phyloP scores from a whole-genome alignment of 1,284 basidiomycete genomes.

The Puccinia triticina region DNA sequence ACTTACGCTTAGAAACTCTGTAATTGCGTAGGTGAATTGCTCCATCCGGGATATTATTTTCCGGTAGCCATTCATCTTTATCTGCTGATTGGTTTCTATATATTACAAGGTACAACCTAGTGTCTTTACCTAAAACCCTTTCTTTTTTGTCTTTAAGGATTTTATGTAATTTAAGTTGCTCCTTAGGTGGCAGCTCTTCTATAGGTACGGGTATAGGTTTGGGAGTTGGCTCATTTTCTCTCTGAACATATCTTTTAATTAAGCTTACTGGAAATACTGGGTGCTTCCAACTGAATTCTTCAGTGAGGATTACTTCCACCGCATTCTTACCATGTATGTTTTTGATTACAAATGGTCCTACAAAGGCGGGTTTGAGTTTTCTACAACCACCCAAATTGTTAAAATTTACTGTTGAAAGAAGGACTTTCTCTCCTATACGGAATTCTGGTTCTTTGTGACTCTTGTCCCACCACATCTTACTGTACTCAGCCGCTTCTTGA shows the following conservation, averaged over 20 bases:
- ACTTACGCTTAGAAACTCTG: no score
- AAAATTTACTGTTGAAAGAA: background rate
- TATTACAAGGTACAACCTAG: no score
- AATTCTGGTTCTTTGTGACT: conserved; percentile 1
- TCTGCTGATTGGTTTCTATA: no score
- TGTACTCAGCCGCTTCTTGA: background rate
- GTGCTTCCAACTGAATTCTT: background rate
- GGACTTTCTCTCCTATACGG: background rate
- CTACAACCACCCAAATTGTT: background rate
- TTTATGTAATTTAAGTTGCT: no score
- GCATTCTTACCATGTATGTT: background rate
- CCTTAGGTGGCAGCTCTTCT: no score
- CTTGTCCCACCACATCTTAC: background rate
- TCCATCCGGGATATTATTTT: no score
- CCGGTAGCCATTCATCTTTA: no score
- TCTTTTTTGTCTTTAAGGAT: no score
- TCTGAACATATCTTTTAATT: background rate
- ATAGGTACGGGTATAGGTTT: no score
- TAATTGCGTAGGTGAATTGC: no score
- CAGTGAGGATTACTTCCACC: background rate
- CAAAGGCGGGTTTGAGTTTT: background rate
- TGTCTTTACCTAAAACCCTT: no score
- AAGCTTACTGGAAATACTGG: background rate
- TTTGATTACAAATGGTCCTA: background rate
- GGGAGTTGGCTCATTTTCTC: no score